Conservation (phyloP, 805 yeast genomes). For the Saccharomycopsis oosterbeekiorum region DNA sequence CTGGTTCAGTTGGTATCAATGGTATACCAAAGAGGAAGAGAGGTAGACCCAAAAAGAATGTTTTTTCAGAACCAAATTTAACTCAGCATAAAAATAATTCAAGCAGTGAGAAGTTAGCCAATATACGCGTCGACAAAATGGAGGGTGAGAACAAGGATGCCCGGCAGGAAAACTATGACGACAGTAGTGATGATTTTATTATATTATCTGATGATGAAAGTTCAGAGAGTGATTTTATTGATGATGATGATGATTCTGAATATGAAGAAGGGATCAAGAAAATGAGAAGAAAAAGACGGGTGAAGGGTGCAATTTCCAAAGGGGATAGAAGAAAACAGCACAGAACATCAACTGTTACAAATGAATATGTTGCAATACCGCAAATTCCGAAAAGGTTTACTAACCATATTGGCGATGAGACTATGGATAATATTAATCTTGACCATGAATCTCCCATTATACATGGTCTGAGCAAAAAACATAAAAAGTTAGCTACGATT, state of each 20-base stretch:
- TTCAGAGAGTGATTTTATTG: neutral
- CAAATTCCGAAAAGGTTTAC: neutral
- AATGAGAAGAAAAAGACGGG: neutral
- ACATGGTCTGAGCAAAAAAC: neutral
- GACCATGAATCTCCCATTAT: neutral
- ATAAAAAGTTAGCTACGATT: constrained; percentile 13
- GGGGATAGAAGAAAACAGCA: neutral
- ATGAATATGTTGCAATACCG: neutral
- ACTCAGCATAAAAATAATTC: constrained; percentile 26
- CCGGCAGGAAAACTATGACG: neutral
- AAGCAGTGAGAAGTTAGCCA: neutral
- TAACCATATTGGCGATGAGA: constrained; percentile 18
- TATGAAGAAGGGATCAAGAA: neutral
- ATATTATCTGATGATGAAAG: neutral
- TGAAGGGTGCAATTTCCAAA: neutral
- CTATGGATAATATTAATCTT: constrained; percentile 20
- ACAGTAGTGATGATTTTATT: neutral
- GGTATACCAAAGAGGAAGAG: neutral
- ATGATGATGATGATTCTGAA: neutral
- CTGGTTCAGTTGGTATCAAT: neutral
- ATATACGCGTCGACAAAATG: neutral
- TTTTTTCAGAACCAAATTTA: constrained; percentile 23
- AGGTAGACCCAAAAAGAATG: constrained; percentile 23
- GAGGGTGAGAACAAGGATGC: neutral
- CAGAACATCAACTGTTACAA: neutral